Conservation (phyloP, 2,329 filamentous ascomycete species). For the Colletotrichum neosansevieriae region DNA sequence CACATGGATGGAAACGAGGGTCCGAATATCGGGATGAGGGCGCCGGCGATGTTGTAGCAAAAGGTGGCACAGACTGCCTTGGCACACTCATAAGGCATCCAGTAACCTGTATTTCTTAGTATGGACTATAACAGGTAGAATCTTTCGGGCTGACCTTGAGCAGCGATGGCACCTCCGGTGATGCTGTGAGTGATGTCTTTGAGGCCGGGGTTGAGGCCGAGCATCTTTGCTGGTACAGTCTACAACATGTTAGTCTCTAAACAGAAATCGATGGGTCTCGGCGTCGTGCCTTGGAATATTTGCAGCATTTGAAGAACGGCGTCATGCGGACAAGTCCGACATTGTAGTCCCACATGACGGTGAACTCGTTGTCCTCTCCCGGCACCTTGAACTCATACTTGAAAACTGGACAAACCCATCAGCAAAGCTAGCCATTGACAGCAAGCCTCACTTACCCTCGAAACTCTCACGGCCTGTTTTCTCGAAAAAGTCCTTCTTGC, state of each 20-base stretch:
- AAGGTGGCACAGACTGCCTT: constrained; percentile 90
- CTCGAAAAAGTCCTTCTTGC: constrained; percentile 88
- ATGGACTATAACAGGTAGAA: neutral
- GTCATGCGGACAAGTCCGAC: constrained; percentile 94
- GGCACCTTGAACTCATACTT: constrained; percentile 85
- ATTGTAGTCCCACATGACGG: constrained; percentile 97
- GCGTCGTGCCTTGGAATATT: constrained; percentile 79
- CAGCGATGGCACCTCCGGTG: constrained; percentile 89
- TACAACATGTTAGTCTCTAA: constrained; percentile 52
- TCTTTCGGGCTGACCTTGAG: constrained; percentile 76
- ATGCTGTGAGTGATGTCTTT: constrained; percentile 94
- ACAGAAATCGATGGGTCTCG: neutral
- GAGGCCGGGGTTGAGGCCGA: constrained; percentile 82
- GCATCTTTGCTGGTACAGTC: constrained; percentile 90
- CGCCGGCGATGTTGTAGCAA: constrained; percentile 85
- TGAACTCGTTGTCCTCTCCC: constrained; percentile 74
- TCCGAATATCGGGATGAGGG: constrained; percentile 91
- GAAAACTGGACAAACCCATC: constrained; percentile 69
- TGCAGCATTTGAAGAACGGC: constrained; percentile 91
- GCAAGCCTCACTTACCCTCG: constrained; percentile 72
- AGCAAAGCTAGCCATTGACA: constrained; percentile 10
- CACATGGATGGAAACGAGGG: constrained; percentile 82
- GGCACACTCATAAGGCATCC: constrained; percentile 93
- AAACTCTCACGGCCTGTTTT: constrained; percentile 91
- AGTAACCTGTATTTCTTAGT: constrained; percentile 76